These are phyloP conservation scores for Eimeria praecox DNA, from an alignment of 169 alveolate genomes.

Conservation along the genomic window DNA sequence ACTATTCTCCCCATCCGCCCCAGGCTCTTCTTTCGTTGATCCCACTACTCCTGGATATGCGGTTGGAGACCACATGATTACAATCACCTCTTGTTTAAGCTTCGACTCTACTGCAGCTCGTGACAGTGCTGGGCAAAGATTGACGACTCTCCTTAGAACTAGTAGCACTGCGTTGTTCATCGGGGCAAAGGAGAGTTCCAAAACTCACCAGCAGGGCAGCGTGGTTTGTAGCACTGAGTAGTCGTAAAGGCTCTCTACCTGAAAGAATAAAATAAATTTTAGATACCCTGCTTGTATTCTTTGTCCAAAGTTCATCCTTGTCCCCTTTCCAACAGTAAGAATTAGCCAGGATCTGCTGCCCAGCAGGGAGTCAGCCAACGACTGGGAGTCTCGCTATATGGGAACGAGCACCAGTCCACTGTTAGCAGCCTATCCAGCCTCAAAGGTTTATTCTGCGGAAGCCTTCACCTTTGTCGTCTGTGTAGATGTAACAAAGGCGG, in stretches of 20 bases:
- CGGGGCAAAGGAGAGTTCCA: background rate
- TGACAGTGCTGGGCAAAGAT: no score
- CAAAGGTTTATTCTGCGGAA: background rate
- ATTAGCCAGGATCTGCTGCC: background rate
- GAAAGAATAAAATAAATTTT: background rate
- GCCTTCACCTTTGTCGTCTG: background rate
- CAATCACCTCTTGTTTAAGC: background rate
- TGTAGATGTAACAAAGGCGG: background rate
- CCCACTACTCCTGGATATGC: background rate
- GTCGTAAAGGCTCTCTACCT: background rate
- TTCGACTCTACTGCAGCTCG: no score
- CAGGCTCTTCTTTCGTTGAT: no score
- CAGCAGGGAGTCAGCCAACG: background rate
- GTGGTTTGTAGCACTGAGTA: background rate
- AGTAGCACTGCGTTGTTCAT: background rate
- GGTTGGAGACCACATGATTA: background rate
- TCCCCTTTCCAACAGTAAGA: background rate
- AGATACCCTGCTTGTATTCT: background rate
- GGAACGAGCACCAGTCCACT: background rate
- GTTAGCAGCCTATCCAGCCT: background rate
- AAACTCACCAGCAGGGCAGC: background rate
- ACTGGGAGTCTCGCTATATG: background rate
- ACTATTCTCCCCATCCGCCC: no score
- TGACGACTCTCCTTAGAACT: background rate
- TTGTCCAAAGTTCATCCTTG: background rate